Evolutionary conservation across 2,329 filamentous ascomycete species (phyloP).

Genomic region (Trichoderma atroviride): DNA sequence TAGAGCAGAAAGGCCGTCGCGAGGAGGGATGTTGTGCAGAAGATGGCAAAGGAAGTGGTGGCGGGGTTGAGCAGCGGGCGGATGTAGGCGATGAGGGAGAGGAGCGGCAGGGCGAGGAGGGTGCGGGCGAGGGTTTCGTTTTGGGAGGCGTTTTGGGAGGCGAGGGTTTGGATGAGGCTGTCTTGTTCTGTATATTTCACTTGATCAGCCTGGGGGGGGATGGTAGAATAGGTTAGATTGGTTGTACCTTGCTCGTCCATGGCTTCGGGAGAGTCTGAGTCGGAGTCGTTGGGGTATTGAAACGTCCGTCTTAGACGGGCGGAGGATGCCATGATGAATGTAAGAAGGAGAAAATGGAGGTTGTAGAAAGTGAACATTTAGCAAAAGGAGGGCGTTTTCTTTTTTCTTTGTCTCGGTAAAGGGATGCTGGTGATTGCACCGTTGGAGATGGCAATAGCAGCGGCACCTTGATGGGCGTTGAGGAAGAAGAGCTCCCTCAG

Average conservation of each 20-base stretch:
- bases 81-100: slow-evolving; percentile 58
- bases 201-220: too few species aligned
- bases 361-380: neutral
- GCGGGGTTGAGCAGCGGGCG: slow-evolving; percentile 41
- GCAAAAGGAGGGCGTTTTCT: neutral
- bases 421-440: neutral
- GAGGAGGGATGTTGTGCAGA: slow-evolving; percentile 65
- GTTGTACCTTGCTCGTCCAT: slow-evolving; percentile 73
- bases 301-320: slow-evolving; percentile 76
- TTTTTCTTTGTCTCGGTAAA: too few species aligned
- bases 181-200: slow-evolving; percentile 60
- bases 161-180: slow-evolving; percentile 59
- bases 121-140: slow-evolving; percentile 60
- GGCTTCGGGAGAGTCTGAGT: slow-evolving; percentile 59
- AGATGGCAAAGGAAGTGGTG: slow-evolving; percentile 51
- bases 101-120: slow-evolving; percentile 63
- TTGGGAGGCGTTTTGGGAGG: slow-evolving; percentile 56
- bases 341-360: neutral
- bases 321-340: slow-evolving; percentile 33
- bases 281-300: slow-evolving; percentile 67
- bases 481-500: slow-evolving; percentile 10
- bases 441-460: neutral
- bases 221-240: neutral
- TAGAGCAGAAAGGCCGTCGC: slow-evolving; percentile 65
- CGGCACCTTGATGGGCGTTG: slow-evolving; percentile 5